Conservation (phyloP, 1,284 basidiomycete genomes). For the Mrakiaceae sp. region DNA sequence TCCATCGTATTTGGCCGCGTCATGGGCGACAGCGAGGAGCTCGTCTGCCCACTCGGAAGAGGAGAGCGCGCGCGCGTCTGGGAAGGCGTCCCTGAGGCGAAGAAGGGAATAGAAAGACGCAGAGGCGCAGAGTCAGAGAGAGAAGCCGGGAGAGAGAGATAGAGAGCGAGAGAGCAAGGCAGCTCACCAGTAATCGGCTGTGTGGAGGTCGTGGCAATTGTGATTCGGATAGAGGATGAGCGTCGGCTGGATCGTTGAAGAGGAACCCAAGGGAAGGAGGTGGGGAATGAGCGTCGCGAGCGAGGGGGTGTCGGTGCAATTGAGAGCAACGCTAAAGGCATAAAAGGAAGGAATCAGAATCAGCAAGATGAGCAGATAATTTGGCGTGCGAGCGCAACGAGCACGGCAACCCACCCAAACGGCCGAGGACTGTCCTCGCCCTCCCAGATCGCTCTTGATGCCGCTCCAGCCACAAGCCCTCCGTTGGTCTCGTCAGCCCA, state of each 20-base stretch:
- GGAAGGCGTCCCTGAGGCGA: conserved; percentile 8
- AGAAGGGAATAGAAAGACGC: neutral
- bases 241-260: neutral
- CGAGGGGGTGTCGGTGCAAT: conserved; percentile 13
- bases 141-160: neutral
- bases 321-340: conserved; percentile 9
- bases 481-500: conserved; percentile 13
- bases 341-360: neutral
- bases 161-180: neutral
- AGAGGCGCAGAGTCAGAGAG: neutral
- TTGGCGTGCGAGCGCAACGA: neutral
- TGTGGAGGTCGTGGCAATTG: conserved; percentile 12
- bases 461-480: conserved; percentile 1
- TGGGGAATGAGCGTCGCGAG: conserved; percentile 7
- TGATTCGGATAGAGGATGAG: conserved; percentile 17
- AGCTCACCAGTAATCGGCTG: conserved; percentile 14
- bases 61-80: neutral
- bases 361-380: neutral
- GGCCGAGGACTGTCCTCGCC: neutral
- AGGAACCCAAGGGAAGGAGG: neutral
- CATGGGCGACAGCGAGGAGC: neutral
- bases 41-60: neutral
- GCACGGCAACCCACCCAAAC: neutral
- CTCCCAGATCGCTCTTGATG: conserved; percentile 9
- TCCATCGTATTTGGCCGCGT: neutral